phyloP scores from a whole-genome alignment of 176 grass and related monocot genomes.

The Raddia guianensis region DNA sequence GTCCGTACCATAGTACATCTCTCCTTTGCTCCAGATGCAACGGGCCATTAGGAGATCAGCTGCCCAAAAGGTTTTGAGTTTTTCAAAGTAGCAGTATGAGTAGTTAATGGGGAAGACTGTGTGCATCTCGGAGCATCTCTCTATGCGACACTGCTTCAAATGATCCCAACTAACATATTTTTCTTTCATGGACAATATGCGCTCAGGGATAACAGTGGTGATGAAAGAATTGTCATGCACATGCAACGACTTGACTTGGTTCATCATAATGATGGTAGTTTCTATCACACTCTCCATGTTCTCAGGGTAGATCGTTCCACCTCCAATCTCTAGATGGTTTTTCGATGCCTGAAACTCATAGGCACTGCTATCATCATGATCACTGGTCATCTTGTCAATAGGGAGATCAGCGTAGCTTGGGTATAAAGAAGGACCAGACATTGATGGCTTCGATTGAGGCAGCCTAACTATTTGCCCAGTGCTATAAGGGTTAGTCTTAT shows the following conservation, averaged over 20 bases:
- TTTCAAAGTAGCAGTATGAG: accelerated
- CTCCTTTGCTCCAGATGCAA: background rate
- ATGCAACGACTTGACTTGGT: no score
- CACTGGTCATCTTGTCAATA: background rate
- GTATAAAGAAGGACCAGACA: background rate
- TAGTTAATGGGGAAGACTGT: background rate
- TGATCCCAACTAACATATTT: accelerated
- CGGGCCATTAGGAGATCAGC: background rate
- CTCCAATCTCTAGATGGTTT: background rate
- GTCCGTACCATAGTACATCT: accelerated
- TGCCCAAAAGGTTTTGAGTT: background rate
- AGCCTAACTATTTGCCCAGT: no score
- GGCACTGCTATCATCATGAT: background rate
- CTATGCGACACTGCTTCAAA: background rate
- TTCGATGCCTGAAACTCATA: background rate
- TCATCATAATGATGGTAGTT: no score
- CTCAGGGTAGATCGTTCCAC: background rate
- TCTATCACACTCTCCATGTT: background rate
- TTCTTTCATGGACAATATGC: no score
- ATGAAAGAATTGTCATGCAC: background rate
- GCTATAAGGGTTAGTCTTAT: background rate
- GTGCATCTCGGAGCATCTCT: background rate
- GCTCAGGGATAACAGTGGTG: background rate
- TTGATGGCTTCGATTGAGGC: background rate
- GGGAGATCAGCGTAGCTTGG: background rate